phyloP scores from a whole-genome alignment of 1,139 yeast species.

The Candida sp. region DNA sequence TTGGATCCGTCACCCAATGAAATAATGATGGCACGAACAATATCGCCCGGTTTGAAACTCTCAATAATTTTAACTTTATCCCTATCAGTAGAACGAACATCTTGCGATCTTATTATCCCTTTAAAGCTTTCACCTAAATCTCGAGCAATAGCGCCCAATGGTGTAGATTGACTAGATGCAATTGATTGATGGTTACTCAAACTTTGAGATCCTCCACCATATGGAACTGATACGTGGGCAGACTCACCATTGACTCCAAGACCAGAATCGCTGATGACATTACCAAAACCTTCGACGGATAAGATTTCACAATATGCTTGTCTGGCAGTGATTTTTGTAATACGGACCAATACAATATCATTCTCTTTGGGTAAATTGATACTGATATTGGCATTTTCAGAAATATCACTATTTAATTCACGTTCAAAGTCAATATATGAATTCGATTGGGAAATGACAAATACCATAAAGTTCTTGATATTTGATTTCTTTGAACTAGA shows the following conservation, averaged over 20 bases:
- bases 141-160: conserved; percentile 39
- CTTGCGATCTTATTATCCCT: conserved; percentile 85
- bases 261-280: conserved; percentile 61
- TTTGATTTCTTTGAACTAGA: conserved; percentile 8
- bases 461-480: conserved; percentile 21
- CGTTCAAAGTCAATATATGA: conserved; percentile 30
- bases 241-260: conserved; percentile 58
- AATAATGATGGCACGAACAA: conserved; percentile 76
- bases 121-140: conserved; percentile 91
- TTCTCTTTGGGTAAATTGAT: conserved; percentile 78
- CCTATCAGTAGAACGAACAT: conserved; percentile 86
- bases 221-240: conserved; percentile 37
- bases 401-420: conserved; percentile 9
- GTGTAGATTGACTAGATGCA: conserved; percentile 39
- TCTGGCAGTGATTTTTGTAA: conserved; percentile 60
- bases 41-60: conserved; percentile 88
- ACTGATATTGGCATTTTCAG: conserved; percentile 15
- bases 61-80: conserved; percentile 81
- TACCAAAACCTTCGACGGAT: conserved; percentile 68
- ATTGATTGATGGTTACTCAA: conserved; percentile 39
- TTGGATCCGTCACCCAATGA: conserved; percentile 93
- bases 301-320: conserved; percentile 85
- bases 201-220: conserved; percentile 55
- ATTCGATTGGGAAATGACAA: conserved; percentile 28
- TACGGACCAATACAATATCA: conserved; percentile 79